These are phyloP conservation scores for Elaeis oleifera DNA, from an alignment of 202 grass and related monocot species.

Conservation along the genomic window DNA sequence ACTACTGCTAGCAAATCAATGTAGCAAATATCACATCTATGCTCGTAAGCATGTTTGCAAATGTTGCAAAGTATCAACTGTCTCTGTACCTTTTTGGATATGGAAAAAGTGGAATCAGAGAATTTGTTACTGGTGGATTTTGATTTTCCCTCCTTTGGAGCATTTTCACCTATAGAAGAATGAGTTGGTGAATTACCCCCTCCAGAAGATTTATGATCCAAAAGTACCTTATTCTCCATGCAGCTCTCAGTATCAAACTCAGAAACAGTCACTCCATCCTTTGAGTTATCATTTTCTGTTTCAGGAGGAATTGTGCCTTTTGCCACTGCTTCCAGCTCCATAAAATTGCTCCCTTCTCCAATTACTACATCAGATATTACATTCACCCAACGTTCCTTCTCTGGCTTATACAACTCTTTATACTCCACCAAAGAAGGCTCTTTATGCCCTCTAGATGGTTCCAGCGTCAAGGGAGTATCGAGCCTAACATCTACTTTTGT, in stretches of 20 bases:
- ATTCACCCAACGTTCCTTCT: constrained; percentile 17
- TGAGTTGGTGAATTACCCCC: constrained; percentile 22
- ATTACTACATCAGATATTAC: constrained; percentile 19
- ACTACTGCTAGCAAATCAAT: too few species aligned
- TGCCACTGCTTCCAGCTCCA: constrained; percentile 12
- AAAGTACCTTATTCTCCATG: constrained; percentile 15
- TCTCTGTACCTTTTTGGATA: constrained; percentile 86
- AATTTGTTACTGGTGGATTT: constrained; percentile 25
- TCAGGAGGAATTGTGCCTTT: constrained; percentile 11
- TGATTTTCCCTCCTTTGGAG: constrained; percentile 25
- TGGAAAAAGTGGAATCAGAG: constrained; percentile 35
- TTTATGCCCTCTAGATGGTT: constrained; percentile 21
- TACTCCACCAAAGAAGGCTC: neutral
- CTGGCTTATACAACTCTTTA: constrained; percentile 14
- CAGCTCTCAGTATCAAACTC: constrained; percentile 12
- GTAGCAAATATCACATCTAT: neutral
- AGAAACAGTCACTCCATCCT: constrained; percentile 19
- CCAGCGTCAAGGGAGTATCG: constrained; percentile 11
- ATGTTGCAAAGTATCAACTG: neutral
- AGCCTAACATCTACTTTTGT: neutral
- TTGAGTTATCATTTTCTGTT: constrained; percentile 3
- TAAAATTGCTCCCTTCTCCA: constrained; percentile 2
- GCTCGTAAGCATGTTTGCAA: neutral
- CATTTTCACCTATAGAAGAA: constrained; percentile 26
- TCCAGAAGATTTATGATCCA: constrained; percentile 24